Evolutionary conservation across 192 early-diverging fungal genomes (phyloP).

Genomic region (Rhizophagus clarus): DNA sequence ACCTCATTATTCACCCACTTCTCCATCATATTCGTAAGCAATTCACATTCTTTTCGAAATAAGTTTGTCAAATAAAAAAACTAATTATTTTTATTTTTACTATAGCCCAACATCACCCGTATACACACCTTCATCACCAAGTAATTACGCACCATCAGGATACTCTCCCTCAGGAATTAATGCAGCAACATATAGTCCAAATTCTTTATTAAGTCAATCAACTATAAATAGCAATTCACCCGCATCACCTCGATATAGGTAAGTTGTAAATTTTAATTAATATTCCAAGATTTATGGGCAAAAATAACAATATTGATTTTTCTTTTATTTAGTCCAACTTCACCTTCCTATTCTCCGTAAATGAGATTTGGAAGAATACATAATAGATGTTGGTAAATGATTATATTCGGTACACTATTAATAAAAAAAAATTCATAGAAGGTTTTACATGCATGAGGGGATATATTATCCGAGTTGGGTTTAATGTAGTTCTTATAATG

Average conservation of each 20-base stretch:
- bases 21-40: slow-evolving; percentile 32
- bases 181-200: neutral
- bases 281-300: too few relatives aligned
- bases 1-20: slow-evolving; percentile 19
- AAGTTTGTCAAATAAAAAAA: neutral
- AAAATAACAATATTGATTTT: neutral
- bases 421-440: neutral
- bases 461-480: neutral
- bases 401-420: neutral
- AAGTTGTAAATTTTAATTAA: neutral
- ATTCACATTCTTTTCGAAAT: neutral
- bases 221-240: neutral
- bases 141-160: slow-evolving; percentile 2
- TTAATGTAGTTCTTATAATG: neutral
- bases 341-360: slow-evolving; percentile 23
- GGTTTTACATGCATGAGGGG: neutral
- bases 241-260: slow-evolving; percentile 18
- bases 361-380: neutral
- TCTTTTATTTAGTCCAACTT: slow-evolving; percentile 3
- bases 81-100: neutral
- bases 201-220: neutral
- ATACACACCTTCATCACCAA: slow-evolving; percentile 18
- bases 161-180: neutral
- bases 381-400: neutral
- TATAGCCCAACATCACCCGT: slow-evolving; percentile 26